These are phyloP conservation scores for Centrapalus pauciflorus DNA, from an alignment of 129 eudicot species.

Conservation along the genomic window DNA sequence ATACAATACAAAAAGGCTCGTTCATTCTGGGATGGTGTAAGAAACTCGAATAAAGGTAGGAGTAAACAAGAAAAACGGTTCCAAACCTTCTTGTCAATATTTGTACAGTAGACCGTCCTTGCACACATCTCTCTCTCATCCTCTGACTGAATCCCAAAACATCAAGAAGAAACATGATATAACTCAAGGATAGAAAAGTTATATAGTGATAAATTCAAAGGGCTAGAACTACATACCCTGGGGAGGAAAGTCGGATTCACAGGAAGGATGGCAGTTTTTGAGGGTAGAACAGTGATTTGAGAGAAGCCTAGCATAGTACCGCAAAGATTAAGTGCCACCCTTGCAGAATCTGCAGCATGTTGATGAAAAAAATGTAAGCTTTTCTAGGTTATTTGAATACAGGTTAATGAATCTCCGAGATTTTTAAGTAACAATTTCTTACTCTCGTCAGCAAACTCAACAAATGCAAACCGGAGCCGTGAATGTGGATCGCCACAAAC, in stretches of 20 bases:
- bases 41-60: neutral
- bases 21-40: neutral
- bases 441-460: constrained; percentile 92
- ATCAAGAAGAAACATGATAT: neutral
- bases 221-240: constrained; percentile 48
- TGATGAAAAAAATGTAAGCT: neutral
- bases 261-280: constrained; percentile 98
- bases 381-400: neutral
- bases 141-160: constrained; percentile 63
- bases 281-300: constrained; percentile 86
- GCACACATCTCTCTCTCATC: constrained; percentile 99
- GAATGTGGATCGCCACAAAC: constrained; percentile 99
- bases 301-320: constrained; percentile 84
- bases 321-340: constrained; percentile 70
- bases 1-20: neutral
- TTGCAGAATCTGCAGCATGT: constrained; percentile 62
- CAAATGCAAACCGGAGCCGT: constrained; percentile 97
- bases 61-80: neutral
- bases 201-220: neutral
- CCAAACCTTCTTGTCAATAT: constrained; percentile 87
- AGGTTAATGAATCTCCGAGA: neutral
- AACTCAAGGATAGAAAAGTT: neutral
- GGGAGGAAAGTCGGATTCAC: constrained; percentile 99
- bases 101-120: constrained; percentile 97
- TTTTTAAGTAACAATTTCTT: constrained; percentile 27